phyloP scores from a whole-genome alignment of 2,329 filamentous ascomycete genomes.

The Aschersonia sp. region DNA sequence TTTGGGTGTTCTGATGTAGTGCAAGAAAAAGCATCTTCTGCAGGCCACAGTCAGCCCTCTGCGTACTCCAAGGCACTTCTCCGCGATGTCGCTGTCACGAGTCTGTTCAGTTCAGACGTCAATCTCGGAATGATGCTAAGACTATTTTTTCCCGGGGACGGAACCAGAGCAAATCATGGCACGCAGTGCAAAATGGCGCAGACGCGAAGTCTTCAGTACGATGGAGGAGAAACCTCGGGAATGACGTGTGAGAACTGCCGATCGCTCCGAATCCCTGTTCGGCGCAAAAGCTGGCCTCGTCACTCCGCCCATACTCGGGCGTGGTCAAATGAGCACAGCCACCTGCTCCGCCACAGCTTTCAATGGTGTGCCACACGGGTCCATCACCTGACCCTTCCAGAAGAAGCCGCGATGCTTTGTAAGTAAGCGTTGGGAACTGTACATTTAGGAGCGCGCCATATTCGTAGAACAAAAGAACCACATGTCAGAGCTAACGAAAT shows the following conservation, averaged over 20 bases:
- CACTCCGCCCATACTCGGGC: too few relatives aligned
- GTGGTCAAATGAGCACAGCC: constrained; percentile 9
- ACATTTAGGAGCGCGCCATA: too few relatives aligned
- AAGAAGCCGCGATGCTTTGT: not conserved
- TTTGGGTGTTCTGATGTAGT: too few relatives aligned
- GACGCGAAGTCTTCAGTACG: not conserved
- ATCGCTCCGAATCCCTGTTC: constrained; percentile 5
- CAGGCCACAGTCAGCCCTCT: too few relatives aligned
- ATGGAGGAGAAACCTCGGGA: not conserved
- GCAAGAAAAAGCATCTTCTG: too few relatives aligned
- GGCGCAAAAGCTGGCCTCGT: constrained; percentile 4
- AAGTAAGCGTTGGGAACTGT: not conserved
- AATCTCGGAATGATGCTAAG: too few relatives aligned
- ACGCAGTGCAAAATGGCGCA: not conserved
- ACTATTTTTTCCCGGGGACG: too few relatives aligned
- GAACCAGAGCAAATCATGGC: not conserved
- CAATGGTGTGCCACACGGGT: constrained; percentile 4
- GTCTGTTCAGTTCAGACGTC: too few relatives aligned
- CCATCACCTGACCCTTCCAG: constrained; percentile 11
- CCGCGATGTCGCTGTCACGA: too few relatives aligned
- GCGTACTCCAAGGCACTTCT: too few relatives aligned
- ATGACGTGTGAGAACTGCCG: not conserved
- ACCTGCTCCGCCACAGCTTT: constrained; percentile 13
- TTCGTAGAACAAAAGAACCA: too few relatives aligned
- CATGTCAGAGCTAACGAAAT: too few relatives aligned